Evolutionary conservation across 1,284 basidiomycete genomes (phyloP).

Genomic region (Cutaneotrichosporon curvatum): DNA sequence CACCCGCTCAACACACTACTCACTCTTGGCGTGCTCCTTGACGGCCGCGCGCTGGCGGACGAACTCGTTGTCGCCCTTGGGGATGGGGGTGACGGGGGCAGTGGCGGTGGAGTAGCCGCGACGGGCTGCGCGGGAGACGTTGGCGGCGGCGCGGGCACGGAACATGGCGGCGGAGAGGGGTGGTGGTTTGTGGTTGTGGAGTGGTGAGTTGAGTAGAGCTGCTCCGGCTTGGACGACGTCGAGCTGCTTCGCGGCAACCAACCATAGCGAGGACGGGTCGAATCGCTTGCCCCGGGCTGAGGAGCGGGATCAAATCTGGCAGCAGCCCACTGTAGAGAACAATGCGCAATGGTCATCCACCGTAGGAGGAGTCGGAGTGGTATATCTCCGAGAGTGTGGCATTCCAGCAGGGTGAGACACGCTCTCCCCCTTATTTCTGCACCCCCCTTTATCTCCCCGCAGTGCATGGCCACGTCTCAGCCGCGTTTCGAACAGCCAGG

Average conservation of each 20-base stretch:
- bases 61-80: conserved; percentile 33
- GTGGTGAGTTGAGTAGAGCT: conserved; percentile 7
- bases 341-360: no score
- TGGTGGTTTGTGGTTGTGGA: no score
- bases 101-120: conserved; percentile 15
- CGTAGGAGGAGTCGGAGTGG: no score
- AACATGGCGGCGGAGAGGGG: conserved; percentile 6
- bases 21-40: conserved; percentile 38
- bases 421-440: no score
- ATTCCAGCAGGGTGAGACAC: no score
- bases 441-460: no score
- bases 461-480: no score
- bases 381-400: no score
- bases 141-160: conserved; percentile 15
- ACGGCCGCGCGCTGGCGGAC: conserved; percentile 30
- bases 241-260: not conserved
- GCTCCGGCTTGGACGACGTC: conserved; percentile 2
- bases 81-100: conserved; percentile 3
- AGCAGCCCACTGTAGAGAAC: no score
- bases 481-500: no score
- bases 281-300: conserved; percentile 1
- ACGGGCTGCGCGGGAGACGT: conserved; percentile 18
- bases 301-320: no score
- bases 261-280: conserved; percentile 1
- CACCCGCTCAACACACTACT: conserved; percentile 6